Evolutionary conservation across 2,329 filamentous ascomycete genomes (phyloP).

Genomic region (Penicillium sp.): DNA sequence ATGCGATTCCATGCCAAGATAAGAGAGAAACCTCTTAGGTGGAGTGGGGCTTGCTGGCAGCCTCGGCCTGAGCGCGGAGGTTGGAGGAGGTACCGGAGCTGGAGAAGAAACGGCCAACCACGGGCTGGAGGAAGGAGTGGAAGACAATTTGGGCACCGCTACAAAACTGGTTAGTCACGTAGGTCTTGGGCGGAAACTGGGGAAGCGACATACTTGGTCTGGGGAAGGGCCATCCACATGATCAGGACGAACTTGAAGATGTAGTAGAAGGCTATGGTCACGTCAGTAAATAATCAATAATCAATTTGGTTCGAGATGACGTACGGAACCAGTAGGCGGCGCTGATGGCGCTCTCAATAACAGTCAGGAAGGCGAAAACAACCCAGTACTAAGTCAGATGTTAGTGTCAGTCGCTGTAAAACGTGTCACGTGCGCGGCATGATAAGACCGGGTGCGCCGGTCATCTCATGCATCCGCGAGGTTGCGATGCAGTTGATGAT

Average conservation of each 20-base stretch:
- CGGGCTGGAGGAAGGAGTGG: constrained; percentile 89
- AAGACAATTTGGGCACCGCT: constrained; percentile 97
- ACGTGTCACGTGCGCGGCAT: constrained; percentile 28
- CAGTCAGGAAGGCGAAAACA: constrained; percentile 65
- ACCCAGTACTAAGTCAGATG: constrained; percentile 62
- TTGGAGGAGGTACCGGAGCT: constrained; percentile 75
- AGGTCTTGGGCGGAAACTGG: neutral
- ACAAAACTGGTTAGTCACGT: constrained; percentile 6
- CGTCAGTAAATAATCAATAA: constrained; percentile 26
- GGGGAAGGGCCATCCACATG: constrained; percentile 95
- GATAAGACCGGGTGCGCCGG: constrained; percentile 13
- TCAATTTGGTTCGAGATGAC: too few relatives aligned
- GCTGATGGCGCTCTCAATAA: constrained; percentile 66
- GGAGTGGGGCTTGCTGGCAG: constrained; percentile 65
- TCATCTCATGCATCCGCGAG: constrained; percentile 10
- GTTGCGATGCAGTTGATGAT: constrained; percentile 9
- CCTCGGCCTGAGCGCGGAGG: constrained; percentile 84
- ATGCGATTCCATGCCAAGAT: constrained; percentile 25
- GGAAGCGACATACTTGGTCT: constrained; percentile 73
- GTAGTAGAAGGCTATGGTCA: constrained; percentile 79
- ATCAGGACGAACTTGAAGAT: constrained; percentile 99
- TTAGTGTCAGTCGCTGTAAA: constrained; percentile 13
- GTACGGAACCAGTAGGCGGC: constrained; percentile 70
- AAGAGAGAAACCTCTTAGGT: constrained; percentile 44
- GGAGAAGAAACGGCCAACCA: constrained; percentile 90